Evolutionary conservation across 768 basidiomycete genomes (phyloP).

Genomic region (Mycena pura): DNA sequence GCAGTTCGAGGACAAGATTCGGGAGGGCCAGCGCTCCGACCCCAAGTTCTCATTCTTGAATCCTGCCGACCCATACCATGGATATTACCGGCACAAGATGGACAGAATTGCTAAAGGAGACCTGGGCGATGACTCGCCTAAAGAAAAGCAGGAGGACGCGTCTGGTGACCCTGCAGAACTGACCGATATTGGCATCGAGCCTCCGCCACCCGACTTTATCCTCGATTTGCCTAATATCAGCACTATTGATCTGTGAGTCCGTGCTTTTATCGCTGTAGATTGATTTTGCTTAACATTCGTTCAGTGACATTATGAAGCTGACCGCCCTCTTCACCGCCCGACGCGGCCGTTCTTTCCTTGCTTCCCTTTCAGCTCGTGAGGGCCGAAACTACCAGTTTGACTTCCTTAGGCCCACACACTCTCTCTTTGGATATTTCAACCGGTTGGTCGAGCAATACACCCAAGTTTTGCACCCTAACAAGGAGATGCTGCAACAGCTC

Average conservation of each 20-base stretch:
- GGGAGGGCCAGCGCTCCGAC: constrained; percentile 94
- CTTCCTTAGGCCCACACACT: constrained; percentile 94
- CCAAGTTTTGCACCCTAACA: constrained; percentile 85
- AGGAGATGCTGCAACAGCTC: constrained; percentile 74
- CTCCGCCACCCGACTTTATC: constrained; percentile 82
- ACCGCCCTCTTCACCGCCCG: constrained; percentile 96
- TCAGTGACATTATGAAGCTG: constrained; percentile 92
- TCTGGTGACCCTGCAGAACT: constrained; percentile 46
- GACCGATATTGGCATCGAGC: constrained; percentile 75
- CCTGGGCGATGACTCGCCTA: constrained; percentile 62
- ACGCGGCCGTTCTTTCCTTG: constrained; percentile 86
- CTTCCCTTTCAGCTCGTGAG: constrained; percentile 84
- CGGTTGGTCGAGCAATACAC: constrained; percentile 96
- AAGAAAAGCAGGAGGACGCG: constrained; percentile 50
- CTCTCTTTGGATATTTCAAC: constrained; percentile 96
- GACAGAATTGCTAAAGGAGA: constrained; percentile 83
- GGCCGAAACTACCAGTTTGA: constrained; percentile 98
- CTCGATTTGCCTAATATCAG: constrained; percentile 88
- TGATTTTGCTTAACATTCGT: constrained; percentile 6
- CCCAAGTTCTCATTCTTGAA: constrained; percentile 99
- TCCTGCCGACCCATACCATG: constrained; percentile 96
- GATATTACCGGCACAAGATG: constrained; percentile 94
- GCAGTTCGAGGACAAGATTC: constrained; percentile 95
- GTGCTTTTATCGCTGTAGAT: neutral
- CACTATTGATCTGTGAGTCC: constrained; percentile 85